Base-by-base conservation (phyloP, 2,329 filamentous ascomycete genomes). In the Fusarium newnesense region DNA sequence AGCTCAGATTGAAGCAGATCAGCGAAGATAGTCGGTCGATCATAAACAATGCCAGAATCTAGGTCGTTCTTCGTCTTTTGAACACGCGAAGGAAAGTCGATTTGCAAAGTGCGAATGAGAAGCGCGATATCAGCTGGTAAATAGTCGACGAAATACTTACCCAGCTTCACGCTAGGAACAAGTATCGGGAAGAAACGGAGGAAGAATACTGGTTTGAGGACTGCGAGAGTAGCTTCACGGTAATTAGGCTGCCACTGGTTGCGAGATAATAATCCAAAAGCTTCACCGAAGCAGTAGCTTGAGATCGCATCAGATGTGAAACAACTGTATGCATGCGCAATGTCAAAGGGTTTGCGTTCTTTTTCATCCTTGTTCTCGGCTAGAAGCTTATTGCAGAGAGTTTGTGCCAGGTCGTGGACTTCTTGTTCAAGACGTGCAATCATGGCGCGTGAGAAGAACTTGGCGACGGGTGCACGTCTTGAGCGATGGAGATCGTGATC, bases 381-480 rank as follows among this genome's bases (percentile, higher is more conserved):
- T 0, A 69, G 0, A 0, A 69, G 44, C 4, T 69, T 69, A 5
- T 52, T 69, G 26, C 67, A 69, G 1, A 69, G 67, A 2, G 26
- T 69, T 1, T 69, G 67, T 2, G 26, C 67, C 2, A 69, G 36
- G 8, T 43, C 65, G 7, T 69, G 67, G 8, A 69, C 54, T 16
- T 69, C 59, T 11, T 47, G 26, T 7, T 69, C 67, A 0, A 69
- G 52, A 1, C 44, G 44, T 2, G 65, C 44, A 2, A 69, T 69
- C 67, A 69, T 69, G 6, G 65, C 65, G 3, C 67, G 53, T 1
- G 67, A 69, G 30, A 69, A 69, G n/a, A 69, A 69, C 5, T 58
- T 69, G 21, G 67, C 67, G 0, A 69, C 40, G 4, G 67, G 67
- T 2, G 28, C 65, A 12, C 67, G 67, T 34, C 67, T 69, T 2